Conservation (phyloP, 345 rosid genomes). For the Pseudoturritis turrita region DNA sequence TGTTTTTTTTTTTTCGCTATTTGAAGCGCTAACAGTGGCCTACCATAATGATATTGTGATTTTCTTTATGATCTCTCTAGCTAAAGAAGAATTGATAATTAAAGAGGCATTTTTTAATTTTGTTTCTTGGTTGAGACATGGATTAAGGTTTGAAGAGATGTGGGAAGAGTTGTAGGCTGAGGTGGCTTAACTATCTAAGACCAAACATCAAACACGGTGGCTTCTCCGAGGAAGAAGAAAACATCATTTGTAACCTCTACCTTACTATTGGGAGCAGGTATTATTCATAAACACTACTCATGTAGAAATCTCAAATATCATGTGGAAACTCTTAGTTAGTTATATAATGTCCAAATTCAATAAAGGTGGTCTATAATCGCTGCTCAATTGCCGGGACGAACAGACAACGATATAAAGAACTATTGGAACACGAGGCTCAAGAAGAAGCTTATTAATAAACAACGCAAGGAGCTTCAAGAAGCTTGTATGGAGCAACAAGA, state of each 20-base stretch:
- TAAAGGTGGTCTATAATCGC: constrained; percentile 79
- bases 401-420: constrained; percentile 74
- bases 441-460: constrained; percentile 63
- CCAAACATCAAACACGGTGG: constrained; percentile 68
- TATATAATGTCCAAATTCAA: not conserved
- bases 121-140: not conserved
- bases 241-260: constrained; percentile 44
- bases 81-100: not conserved
- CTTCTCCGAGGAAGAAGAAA: constrained; percentile 62
- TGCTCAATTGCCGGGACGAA: constrained; percentile 72
- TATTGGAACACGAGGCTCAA: constrained; percentile 80
- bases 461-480: constrained; percentile 42
- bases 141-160: constrained; percentile 55
- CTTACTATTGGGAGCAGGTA: constrained; percentile 62
- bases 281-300: not conserved
- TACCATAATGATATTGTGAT: not conserved
- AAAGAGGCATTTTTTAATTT: not conserved
- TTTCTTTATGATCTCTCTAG: not conserved
- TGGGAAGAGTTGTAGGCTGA: constrained; percentile 70
- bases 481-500: constrained; percentile 40
- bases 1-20: not conserved
- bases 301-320: not conserved
- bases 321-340: not conserved
- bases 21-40: not conserved
- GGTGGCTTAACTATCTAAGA: constrained; percentile 72